Evolutionary conservation across 2,329 filamentous ascomycete genomes (phyloP).

Genomic region (Ophiostoma fasciatum): DNA sequence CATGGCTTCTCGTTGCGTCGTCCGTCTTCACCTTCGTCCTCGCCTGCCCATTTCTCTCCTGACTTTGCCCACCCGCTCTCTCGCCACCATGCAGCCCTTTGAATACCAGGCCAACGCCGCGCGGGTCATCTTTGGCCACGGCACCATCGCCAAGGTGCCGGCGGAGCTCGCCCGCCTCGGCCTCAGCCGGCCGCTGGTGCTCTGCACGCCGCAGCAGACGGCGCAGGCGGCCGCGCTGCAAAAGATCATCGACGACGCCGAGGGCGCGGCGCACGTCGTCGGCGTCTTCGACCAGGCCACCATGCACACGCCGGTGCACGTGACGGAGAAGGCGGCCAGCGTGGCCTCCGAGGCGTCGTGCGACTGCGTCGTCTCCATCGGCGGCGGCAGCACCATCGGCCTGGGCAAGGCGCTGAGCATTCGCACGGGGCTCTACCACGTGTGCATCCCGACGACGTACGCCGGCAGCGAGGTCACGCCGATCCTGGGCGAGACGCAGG

Average conservation of each 20-base stretch:
- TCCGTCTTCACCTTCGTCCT: too few species aligned
- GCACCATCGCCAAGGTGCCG: conserved; percentile 31
- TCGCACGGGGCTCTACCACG: conserved; percentile 7
- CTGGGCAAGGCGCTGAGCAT: conserved; percentile 39
- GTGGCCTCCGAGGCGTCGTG: conserved; percentile 28
- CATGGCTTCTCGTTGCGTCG: too few species aligned
- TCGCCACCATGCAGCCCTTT: too few species aligned
- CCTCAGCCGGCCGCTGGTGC: conserved; percentile 31
- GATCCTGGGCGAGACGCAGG: conserved; percentile 45
- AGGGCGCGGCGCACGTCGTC: conserved; percentile 4
- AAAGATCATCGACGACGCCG: conserved; percentile 23
- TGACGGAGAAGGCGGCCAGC: conserved; percentile 41
- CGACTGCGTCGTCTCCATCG: conserved; percentile 43
- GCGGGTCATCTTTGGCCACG: conserved; percentile 38
- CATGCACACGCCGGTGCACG: conserved; percentile 46
- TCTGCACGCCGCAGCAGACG: conserved; percentile 37
- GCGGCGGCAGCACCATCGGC: conserved; percentile 47
- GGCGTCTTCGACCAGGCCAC: conserved; percentile 24
- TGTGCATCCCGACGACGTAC: conserved; percentile 41
- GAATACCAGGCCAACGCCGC: conserved; percentile 36
- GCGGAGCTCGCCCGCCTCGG: conserved; percentile 26
- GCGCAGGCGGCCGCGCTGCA: conserved; percentile 28
- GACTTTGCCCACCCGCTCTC: too few species aligned
- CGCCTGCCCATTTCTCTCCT: too few species aligned
- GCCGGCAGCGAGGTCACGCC: conserved; percentile 50